These are phyloP conservation scores for Yamadazyma sp. DNA, from an alignment of 805 yeast genomes.

Conservation along the genomic window DNA sequence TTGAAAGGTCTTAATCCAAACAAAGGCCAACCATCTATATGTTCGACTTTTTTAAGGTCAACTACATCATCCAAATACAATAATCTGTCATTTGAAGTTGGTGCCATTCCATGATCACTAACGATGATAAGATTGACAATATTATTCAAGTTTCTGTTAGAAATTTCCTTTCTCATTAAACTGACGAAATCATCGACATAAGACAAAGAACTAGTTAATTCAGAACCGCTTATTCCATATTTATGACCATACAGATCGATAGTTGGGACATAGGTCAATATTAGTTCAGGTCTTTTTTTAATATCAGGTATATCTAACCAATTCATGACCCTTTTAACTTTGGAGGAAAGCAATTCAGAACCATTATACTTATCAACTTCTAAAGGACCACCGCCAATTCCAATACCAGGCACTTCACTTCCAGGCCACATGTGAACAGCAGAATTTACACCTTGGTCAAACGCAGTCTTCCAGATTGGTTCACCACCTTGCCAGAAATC, in stretches of 20 bases:
- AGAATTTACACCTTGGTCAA: slow-evolving; percentile 52
- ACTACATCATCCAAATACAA: slow-evolving; percentile 72
- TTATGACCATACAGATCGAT: slow-evolving; percentile 78
- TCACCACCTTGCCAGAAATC: slow-evolving; percentile 84
- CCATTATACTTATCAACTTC: slow-evolving; percentile 64
- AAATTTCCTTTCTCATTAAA: slow-evolving; percentile 45
- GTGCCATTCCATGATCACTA: slow-evolving; percentile 94
- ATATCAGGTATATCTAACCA: slow-evolving; percentile 64
- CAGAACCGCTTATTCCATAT: slow-evolving; percentile 63
- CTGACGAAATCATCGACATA: slow-evolving; percentile 67
- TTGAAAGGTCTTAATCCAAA: slow-evolving; percentile 65
- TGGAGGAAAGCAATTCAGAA: slow-evolving; percentile 54
- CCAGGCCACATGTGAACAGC: slow-evolving; percentile 99
- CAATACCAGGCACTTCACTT: slow-evolving; percentile 63
- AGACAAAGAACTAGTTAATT: slow-evolving; percentile 50
- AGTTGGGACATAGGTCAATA: slow-evolving; percentile 76
- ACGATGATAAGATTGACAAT: slow-evolving; percentile 74
- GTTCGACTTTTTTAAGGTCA: slow-evolving; percentile 51
- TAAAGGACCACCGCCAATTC: slow-evolving; percentile 35
- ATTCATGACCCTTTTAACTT: slow-evolving; percentile 53
- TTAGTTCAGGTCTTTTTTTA: slow-evolving; percentile 64
- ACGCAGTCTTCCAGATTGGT: slow-evolving; percentile 82
- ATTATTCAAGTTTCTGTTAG: slow-evolving; percentile 53
- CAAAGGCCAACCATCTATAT: slow-evolving; percentile 83
- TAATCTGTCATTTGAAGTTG: slow-evolving; percentile 68